Evolutionary conservation across 2,329 filamentous ascomycete genomes (phyloP), one percentile per base, ranked within the genome.

Genomic region (Magnaporthales sp.): DNA sequence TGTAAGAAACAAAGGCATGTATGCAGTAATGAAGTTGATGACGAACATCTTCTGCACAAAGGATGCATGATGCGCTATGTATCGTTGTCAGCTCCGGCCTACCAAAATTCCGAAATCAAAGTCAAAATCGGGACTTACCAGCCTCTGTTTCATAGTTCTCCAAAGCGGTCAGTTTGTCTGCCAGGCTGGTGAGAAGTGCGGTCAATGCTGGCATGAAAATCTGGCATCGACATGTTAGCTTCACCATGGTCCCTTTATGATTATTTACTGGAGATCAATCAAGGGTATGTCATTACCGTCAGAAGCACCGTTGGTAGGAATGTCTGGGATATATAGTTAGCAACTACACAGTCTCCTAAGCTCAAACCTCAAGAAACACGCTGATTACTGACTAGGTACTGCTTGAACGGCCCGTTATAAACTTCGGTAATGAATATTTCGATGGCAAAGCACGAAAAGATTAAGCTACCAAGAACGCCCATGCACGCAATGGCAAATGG

Each of bases 381-480:
- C 51, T 62, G 38, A 3, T 7, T 66, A 77, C 87, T 76, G 77
- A 93, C 92, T 71, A 99, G 77, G 68, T 96, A 89, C 24, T 86
- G 85, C 79, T 98, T 96, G 70, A 96, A 87, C 0, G 93, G 92
- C 0, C 95, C 95, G 68, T 89, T 86, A 77, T 99, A 98, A 19
- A 98, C 88, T 77, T 99, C 93, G 0, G 91, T 93, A 71, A 99
- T 92, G 79, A 98, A 97, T 32, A 98, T 92, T 75, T 99, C 95
- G 68, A 97, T 91, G 8, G 89, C 91, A 76, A 98, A 98, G 74
- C 92, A 95, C 15, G 87, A 87, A 13, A 91, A 88, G 70, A 98
- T 97, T 71, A 98, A 81, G 22, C 88, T 87, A 0, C 94, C 94
- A 7, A 98, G 84, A 0, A 90, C 85, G 27, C 88, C 67, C 8